Evolutionary conservation across 345 rosid genomes (phyloP), one percentile per base, ranked within the genome.

Genomic region (Eucalyptus tenuipes): DNA sequence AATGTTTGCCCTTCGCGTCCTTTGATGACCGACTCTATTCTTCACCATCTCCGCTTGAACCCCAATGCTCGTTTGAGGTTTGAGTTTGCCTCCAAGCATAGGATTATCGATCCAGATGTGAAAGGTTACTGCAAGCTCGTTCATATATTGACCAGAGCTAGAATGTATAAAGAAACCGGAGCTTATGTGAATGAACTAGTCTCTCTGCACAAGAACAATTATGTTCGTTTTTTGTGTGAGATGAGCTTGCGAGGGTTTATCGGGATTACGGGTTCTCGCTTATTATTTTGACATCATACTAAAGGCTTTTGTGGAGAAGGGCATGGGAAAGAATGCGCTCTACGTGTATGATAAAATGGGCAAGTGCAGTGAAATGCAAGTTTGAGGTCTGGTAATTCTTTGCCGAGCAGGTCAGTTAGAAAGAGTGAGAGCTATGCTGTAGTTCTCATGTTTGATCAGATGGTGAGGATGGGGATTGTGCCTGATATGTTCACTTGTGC

Each of bases 281-380:
- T 12, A 87, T 92, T 44, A 96, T 49, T 97, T 97, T 40, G 99
- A 97, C 88, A 96, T 97, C 97, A 68, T 96, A 45, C 87, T 97
- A 88, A 97, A 95, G 89, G 90, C 92, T 22, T 97, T 92, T 91
- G 95, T 94, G 7, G 93, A 94, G 90, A 95, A 92, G 61, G 94
- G 95, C 52, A 88, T 93, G 97, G 22, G 88, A 40, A 93, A 89
- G 95, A 90, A 92, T 88, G 99, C 98, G 52, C 91, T 97, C 88
- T 92, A 96, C 59, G 98, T 96, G 92, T 97, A 96, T 90, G 99
- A 97, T 91, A 95, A 97, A 90, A 96, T 97, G 96, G 93, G 94
- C 10, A 93, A 91, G 68, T 86, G 53, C 66, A 95, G 95, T 44
- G 89, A 94, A 20, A 71, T 92, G n/a, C 99, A 4, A 96, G 97